Evolutionary conservation across 805 yeast species (phyloP).

Genomic region (Ogataea degrootiae): DNA sequence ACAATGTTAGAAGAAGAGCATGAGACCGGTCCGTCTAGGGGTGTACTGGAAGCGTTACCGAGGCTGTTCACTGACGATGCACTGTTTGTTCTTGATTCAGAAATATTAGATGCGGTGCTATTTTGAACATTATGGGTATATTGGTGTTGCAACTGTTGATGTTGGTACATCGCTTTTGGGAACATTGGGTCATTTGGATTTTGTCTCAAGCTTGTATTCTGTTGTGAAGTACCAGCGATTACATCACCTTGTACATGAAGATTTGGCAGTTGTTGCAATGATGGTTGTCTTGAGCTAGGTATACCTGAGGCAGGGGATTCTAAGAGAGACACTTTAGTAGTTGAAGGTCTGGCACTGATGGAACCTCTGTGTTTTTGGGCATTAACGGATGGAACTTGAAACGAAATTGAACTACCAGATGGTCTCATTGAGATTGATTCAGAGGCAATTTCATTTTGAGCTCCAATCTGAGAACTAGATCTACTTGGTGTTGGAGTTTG

Average conservation of each 20-base stretch:
- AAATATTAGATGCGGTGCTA: too few relatives aligned
- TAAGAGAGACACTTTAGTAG: conserved; percentile 25
- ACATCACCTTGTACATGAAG: neutral
- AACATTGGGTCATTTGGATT: neutral
- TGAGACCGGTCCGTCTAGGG: neutral
- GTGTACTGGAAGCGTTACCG: neutral
- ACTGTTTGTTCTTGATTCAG: conserved; percentile 4
- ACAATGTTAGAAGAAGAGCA: conserved; percentile 7
- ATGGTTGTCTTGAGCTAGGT: conserved; percentile 27
- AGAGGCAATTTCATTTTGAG: conserved; percentile 10
- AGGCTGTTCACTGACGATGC: conserved; percentile 1
- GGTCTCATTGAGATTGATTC: conserved; percentile 10
- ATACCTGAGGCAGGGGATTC: conserved; percentile 24
- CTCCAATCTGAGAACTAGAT: neutral
- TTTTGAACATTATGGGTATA: neutral
- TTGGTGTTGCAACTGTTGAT: conserved; percentile 2
- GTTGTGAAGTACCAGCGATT: neutral
- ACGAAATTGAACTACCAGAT: conserved; percentile 34
- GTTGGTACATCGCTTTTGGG: conserved; percentile 3
- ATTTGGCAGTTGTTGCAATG: conserved; percentile 9
- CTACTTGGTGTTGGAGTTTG: neutral
- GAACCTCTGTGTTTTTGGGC: conserved; percentile 51
- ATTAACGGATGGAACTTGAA: conserved; percentile 39
- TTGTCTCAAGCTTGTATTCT: neutral
- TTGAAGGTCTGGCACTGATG: conserved; percentile 48